Conservation (phyloP, 148 eudicot genomes). For the Chenopodium formosanum region DNA sequence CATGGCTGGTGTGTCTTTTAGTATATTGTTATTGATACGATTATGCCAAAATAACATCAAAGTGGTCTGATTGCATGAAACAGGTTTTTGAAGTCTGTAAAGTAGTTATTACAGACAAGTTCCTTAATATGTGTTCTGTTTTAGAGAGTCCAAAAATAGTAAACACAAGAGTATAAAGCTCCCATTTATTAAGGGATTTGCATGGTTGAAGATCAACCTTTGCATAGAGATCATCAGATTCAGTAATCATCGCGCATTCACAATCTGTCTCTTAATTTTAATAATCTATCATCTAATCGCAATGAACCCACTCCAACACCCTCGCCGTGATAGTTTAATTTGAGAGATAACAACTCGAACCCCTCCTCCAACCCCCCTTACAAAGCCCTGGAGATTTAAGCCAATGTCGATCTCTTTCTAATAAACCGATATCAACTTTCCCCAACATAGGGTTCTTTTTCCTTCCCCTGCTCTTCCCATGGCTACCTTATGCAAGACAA, state of each 20-base stretch:
- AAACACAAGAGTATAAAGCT: not conserved
- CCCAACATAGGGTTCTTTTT: not conserved
- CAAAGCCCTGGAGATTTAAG: too few relatives aligned
- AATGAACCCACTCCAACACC: not conserved
- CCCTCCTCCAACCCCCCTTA: not conserved
- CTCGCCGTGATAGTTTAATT: not conserved
- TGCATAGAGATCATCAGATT: not conserved
- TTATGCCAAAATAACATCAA: not conserved
- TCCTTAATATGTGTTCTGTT: not conserved
- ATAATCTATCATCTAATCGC: not conserved
- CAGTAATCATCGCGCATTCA: not conserved
- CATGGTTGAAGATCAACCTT: not conserved
- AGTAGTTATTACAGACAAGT: not conserved
- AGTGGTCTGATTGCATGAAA: not conserved
- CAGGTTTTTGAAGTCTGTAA: not conserved
- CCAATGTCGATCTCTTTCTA: too few relatives aligned
- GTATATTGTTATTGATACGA: not conserved
- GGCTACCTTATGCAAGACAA: not conserved
- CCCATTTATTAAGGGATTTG: not conserved
- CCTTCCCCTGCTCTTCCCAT: not conserved
- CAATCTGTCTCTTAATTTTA: not conserved
- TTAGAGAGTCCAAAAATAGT: not conserved
- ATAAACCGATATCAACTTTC: not conserved
- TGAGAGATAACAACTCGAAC: not conserved
- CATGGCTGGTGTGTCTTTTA: too few relatives aligned